These are phyloP conservation scores for Testicularia cyperi DNA, from an alignment of 1,284 basidiomycete genomes.

Conservation along the genomic window DNA sequence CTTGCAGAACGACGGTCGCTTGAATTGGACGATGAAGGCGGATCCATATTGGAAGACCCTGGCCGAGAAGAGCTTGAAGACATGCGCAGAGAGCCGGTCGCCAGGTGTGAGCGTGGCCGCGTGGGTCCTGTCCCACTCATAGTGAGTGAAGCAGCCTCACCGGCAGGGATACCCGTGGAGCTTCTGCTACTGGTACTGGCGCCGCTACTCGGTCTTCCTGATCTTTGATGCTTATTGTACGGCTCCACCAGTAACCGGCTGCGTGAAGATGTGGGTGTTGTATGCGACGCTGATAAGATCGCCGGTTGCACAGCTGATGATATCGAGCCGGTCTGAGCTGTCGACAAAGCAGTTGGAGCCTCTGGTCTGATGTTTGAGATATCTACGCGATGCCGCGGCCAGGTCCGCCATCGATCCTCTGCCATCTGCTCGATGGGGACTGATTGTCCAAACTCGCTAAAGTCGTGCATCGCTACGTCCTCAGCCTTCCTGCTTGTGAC, in stretches of 20 bases:
- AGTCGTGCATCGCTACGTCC: constrained; percentile 16
- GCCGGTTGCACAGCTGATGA: too few species aligned
- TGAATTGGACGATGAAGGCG: background rate
- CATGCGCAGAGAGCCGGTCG: constrained; percentile 11
- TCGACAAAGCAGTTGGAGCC: too few species aligned
- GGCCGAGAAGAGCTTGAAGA: constrained; percentile 5
- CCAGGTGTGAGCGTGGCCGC: constrained; percentile 10
- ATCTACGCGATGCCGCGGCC: constrained; percentile 15
- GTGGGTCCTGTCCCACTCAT: constrained; percentile 7
- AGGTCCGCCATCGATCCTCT: constrained; percentile 24
- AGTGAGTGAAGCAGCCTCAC: constrained; percentile 1
- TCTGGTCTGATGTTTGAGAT: background rate
- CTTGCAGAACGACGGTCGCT: constrained; percentile 3
- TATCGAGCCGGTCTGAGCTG: too few species aligned
- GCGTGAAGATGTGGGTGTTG: too few species aligned
- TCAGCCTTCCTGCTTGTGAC: background rate
- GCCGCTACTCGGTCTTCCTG: constrained; percentile 15
- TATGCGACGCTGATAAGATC: too few species aligned
- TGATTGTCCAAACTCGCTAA: constrained; percentile 30
- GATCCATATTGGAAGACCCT: background rate
- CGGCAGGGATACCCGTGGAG: constrained; percentile 5
- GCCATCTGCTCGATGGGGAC: constrained; percentile 34
- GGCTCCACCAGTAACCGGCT: constrained; percentile 28
- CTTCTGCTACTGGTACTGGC: constrained; percentile 18
- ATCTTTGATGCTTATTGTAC: constrained; percentile 17